These are phyloP conservation scores for Fraxinus quadrangulata DNA, from an alignment of 257 asterid genomes.

Conservation along the genomic window DNA sequence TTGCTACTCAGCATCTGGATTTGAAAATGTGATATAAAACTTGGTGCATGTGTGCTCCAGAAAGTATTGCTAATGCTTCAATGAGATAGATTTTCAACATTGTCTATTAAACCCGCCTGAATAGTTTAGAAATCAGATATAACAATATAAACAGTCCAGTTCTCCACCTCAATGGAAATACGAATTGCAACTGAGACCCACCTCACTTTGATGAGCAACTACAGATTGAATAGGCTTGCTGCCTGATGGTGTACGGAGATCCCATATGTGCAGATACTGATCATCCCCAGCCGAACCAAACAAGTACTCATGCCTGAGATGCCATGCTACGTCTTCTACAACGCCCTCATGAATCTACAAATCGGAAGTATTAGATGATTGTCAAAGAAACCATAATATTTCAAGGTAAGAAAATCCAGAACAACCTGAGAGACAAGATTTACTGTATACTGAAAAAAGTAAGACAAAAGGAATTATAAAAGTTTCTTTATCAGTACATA, in stretches of 20 bases:
- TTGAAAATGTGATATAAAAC: neutral
- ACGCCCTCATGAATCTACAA: slow-evolving; percentile 89
- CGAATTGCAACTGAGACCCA: slow-evolving; percentile 28
- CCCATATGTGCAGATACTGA: slow-evolving; percentile 88
- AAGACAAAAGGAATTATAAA: neutral
- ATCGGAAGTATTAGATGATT: slow-evolving; percentile 17
- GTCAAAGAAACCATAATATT: slow-evolving; percentile 15
- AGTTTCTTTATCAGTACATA: slow-evolving; percentile 22
- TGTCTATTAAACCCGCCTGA: neutral
- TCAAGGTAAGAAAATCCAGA: slow-evolving; percentile 6
- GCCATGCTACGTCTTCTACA: slow-evolving; percentile 99
- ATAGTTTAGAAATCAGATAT: neutral
- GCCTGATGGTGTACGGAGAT: slow-evolving; percentile 66
- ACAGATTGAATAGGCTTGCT: slow-evolving; percentile 88
- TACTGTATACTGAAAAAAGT: neutral
- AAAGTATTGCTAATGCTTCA: neutral
- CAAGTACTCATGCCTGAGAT: slow-evolving; percentile 88
- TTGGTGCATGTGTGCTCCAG: neutral
- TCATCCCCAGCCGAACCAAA: slow-evolving; percentile 99
- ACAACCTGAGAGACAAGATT: neutral
- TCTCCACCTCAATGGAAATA: neutral
- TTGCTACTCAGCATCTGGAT: neutral
- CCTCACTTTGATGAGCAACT: slow-evolving; percentile 97
- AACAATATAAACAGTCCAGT: neutral
- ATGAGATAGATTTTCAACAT: neutral